These are phyloP conservation scores for Picea abies DNA, from an alignment of 83 land plant species.

Conservation along the genomic window DNA sequence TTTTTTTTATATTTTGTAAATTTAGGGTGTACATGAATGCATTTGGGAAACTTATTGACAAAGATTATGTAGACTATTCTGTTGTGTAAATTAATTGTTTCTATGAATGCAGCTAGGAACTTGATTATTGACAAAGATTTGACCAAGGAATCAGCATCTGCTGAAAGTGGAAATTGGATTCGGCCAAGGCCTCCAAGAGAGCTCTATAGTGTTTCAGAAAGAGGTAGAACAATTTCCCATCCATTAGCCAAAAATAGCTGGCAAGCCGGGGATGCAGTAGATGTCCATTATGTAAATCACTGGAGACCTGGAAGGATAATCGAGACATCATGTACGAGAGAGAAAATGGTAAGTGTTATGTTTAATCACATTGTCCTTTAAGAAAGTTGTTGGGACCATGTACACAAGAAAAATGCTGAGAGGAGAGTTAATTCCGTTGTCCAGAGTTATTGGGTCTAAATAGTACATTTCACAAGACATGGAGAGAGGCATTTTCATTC, in stretches of 20 bases:
- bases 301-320: too few relatives aligned
- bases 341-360: not conserved
- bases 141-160: not conserved
- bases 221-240: not conserved
- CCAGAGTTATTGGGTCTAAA: too few relatives aligned
- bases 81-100: not conserved
- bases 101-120: not conserved
- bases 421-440: too few relatives aligned
- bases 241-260: constrained; percentile 6
- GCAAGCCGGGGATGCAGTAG: constrained; percentile 5
- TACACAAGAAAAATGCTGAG: too few relatives aligned
- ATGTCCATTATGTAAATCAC: too few relatives aligned
- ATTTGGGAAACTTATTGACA: not conserved
- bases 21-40: not conserved
- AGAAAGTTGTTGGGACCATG: not conserved
- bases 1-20: not conserved
- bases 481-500: too few relatives aligned
- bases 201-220: not conserved
- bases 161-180: not conserved
- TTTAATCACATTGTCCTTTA: not conserved
- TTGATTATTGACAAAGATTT: constrained; percentile 1
- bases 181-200: constrained; percentile 5
- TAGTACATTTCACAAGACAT: too few relatives aligned
- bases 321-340: too few relatives aligned
- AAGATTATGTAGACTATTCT: not conserved